Base-by-base conservation (phyloP, 2,329 filamentous ascomycete species). In the Coccinonectria pachysandricola region DNA sequence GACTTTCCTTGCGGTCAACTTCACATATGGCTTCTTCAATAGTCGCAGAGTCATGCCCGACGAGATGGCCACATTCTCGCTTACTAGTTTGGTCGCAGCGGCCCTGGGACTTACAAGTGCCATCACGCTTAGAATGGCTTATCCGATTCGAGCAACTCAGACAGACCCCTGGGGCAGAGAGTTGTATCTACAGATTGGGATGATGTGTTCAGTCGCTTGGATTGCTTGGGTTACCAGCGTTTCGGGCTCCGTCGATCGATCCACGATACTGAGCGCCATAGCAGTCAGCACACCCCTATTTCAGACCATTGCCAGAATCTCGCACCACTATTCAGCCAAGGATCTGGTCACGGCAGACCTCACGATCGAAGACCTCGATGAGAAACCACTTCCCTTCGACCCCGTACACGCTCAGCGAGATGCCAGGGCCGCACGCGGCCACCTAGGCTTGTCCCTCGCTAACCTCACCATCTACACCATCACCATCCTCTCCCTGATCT, bases 121-220 rank as follows among this genome's bases (percentile, higher is more conserved):
- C 15, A 21, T 41, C 4, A 14, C 24, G 6, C 12, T 27, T 6
- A 33, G 30, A 15, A 24, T 36, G 3, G 9, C 19, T 10, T 26
- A 21, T 7, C 34, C 32, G 6, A 14, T 25, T n/a, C 25, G 29
- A 12, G 26, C 21, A 7, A 25, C 22, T 3, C n/a, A 19, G 10
- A 29, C 24, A 7, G 30, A 44, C 16, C 36, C 40, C 6, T 46
- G 40, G 40, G 38, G 42, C 9, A 23, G 16, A 6, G 34, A 36
- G 10, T 24, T 32, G 3, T 42, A 44, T 12, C 26, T 44, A 5
- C 31, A 34, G 12, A 24, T 31, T n/a, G 39, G 36, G 1, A 16
- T 34, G 5, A 13, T 35, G 8, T 17, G 33, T 6, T 16, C 35
- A 2, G 27, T 14, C 0, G 14, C 23, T 6, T 42, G 24, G 28